Evolutionary conservation across 1,139 yeast genomes (phyloP), one percentile per base, ranked within the genome.

Genomic region (Pichia sp.): DNA sequence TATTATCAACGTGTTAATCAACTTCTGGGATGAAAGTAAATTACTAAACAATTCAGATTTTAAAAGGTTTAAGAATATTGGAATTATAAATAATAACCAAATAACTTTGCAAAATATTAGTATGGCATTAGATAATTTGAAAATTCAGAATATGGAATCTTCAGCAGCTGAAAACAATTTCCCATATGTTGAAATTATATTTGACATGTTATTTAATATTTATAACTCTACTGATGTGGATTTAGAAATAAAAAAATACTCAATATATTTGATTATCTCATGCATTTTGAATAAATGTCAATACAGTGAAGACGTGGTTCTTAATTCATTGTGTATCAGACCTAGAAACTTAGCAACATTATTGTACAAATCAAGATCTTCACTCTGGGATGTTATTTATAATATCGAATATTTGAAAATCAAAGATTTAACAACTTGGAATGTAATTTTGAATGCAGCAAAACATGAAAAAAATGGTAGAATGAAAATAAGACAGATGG

Each of bases 371-470:
- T 43, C 53, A 7, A 80, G 83, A 49, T 82, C 85, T 13, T 65
- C 89, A 7, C 64, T 90, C 39, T 81, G 84, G 56, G 72, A 72
- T 49, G 72, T 79, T 47, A 69, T 80, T 16, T 65, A 85, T 27
- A 77, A 80, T 2, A 74, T 82, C 49, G 95, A 49, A 16, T 49
- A 44, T 43, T 41, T 49, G 25, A 47, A 42, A 37, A 36, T 24
- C 16, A 86, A 56, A 71, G 74, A 45, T 68, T 72, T 88, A 41
- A 60, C 66, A n/a, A 60, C 69, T 32, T 88, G 94, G 89, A 69
- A 73, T 15, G 73, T 74, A 1, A 73, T 86, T 26, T 79, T 74
- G 54, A 79, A 80, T 49, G 79, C 85, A 9, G 85, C 90, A n/a
- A 79, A 81, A 49, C 79, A 80, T 56, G 65, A 90, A 44, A 71